A percentile compares a stretch with the other conserved stretches of the same genome.
These are phyloP conservation scores for Trichocomaceae sp. DNA, from an alignment of 2,329 filamentous ascomycete species.

Conservation along the genomic window DNA sequence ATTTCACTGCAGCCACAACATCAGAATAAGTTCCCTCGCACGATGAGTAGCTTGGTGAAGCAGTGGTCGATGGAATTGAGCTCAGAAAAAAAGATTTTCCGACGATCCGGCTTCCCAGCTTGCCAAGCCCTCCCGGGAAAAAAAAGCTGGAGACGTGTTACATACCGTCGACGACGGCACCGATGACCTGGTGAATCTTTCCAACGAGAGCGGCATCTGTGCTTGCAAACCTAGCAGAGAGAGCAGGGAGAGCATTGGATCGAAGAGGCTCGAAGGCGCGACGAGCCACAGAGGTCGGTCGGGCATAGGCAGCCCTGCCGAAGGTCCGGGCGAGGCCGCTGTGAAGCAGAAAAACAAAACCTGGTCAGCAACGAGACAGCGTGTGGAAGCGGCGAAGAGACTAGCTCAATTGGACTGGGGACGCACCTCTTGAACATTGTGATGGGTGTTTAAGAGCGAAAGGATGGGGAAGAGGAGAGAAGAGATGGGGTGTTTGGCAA, in stretches of 20 bases:
- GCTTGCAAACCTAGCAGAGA: slow-evolving; percentile 57
- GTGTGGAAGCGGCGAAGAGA: slow-evolving; percentile 9
- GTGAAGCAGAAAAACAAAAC: slow-evolving; percentile 17
- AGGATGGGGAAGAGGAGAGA: slow-evolving; percentile 24
- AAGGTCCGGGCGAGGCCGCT: slow-evolving; percentile 62
- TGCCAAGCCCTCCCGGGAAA: slow-evolving; percentile 12
- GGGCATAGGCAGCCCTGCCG: slow-evolving; percentile 53
- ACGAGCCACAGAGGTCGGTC: slow-evolving; percentile 49
- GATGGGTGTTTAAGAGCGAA: slow-evolving; percentile 41
- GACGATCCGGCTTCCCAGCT: slow-evolving; percentile 11
- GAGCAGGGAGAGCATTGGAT: slow-evolving; percentile 52
- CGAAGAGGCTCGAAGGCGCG: slow-evolving; percentile 52
- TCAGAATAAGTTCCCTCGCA: slow-evolving; percentile 24
- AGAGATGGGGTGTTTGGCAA: slow-evolving; percentile 19
- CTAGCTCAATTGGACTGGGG: slow-evolving; percentile 17
- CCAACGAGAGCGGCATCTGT: slow-evolving; percentile 53
- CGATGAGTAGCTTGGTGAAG: slow-evolving; percentile 17
- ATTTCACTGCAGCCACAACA: slow-evolving; percentile 67
- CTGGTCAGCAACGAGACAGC: slow-evolving; percentile 26
- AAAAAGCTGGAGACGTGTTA: slow-evolving; percentile 23
- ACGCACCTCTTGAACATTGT: slow-evolving; percentile 59
- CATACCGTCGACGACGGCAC: slow-evolving; percentile 97
- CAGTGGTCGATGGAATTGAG: slow-evolving; percentile 31
- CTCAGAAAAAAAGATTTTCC: slow-evolving; percentile 41
- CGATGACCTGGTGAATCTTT: slow-evolving; percentile 78